Evolutionary conservation across 306 rosid species (phyloP), one percentile per base, ranked within the genome.

Genomic region (Inga leiocalycina): DNA sequence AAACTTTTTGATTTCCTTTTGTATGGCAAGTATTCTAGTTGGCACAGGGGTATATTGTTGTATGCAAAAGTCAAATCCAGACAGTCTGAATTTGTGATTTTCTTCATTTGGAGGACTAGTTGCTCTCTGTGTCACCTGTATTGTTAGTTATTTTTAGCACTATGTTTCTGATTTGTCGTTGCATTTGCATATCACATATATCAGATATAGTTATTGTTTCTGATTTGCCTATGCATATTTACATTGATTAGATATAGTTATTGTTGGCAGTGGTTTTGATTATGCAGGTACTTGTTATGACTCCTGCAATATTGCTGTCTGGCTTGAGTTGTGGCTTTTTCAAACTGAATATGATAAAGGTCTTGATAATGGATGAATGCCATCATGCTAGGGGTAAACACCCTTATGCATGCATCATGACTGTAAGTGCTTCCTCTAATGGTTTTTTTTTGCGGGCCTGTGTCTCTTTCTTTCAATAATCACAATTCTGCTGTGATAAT

Each of bases 251-350:
- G 3, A n/a, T 56, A 10, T 72, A 32, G 39, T 80, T 52, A 48
- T 22, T 61, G 64, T 75, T 8, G 39, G 69, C 44, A 39, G 67
- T 65, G 78, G 67, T 75, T 88, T 80, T 70, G 46, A 64, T 75
- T 75, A 59, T 79, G 0, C 85, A 95, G 98, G 97, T 95, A 74
- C 88, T 95, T 76, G 97, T 95, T 65, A 93, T 95, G 99, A 95
- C 99, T 32, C 96, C 93, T 13, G 86, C 82, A 51, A 93, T 95
- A 84, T 83, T 93, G 86, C 93, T 93, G 4, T n/a, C 5, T 59
- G 83, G 90, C 84, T 83, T 95, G 93, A 87, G 94, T 84, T 90
- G 84, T 80, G 83, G 93, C 86, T 93, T 92, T 84, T 74, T 95
- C 82, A 88, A 87, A 49, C 80, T 95, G 70, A 84, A 82, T 48